phyloP scores from a whole-genome alignment of 768 basidiomycete genomes.

The Pluteus cervinus region DNA sequence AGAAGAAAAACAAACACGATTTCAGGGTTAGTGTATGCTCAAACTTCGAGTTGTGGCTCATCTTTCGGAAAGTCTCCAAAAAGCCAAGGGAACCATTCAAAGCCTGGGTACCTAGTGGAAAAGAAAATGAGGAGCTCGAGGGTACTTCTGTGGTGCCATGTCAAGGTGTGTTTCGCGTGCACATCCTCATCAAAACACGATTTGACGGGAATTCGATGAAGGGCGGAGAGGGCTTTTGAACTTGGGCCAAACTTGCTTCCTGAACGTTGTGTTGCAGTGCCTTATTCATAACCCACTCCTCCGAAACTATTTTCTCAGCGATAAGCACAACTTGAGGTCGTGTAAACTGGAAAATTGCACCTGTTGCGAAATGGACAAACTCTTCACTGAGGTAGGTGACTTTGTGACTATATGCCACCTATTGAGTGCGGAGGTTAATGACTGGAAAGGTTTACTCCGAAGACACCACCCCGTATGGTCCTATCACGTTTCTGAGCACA shows the following conservation, averaged over 20 bases:
- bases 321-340: constrained; percentile 73
- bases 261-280: constrained; percentile 87
- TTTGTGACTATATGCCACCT: constrained; percentile 1
- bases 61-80: constrained; percentile 24
- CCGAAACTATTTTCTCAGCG: constrained; percentile 83
- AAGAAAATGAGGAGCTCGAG: constrained; percentile 39
- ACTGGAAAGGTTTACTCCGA: constrained; percentile 46
- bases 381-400: constrained; percentile 60
- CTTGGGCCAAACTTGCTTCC: constrained; percentile 90
- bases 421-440: not conserved
- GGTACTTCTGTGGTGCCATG: constrained; percentile 54
- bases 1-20: constrained; percentile 58
- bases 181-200: not conserved
- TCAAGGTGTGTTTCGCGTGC: constrained; percentile 46
- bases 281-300: constrained; percentile 88
- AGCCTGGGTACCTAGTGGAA: constrained; percentile 31
- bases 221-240: constrained; percentile 84
- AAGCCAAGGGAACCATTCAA: constrained; percentile 29
- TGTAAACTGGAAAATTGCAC: constrained; percentile 75
- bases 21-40: constrained; percentile 39
- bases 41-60: not conserved
- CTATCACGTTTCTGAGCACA: constrained; percentile 74
- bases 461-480: constrained; percentile 64
- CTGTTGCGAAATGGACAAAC: constrained; percentile 90
- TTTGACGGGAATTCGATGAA: constrained; percentile 16